Percentiles rank a stretch among this genome's conserved stretches.
phyloP scores from a whole-genome alignment of 495 filamentous ascomycete genomes.

The Neurospora sp. region DNA sequence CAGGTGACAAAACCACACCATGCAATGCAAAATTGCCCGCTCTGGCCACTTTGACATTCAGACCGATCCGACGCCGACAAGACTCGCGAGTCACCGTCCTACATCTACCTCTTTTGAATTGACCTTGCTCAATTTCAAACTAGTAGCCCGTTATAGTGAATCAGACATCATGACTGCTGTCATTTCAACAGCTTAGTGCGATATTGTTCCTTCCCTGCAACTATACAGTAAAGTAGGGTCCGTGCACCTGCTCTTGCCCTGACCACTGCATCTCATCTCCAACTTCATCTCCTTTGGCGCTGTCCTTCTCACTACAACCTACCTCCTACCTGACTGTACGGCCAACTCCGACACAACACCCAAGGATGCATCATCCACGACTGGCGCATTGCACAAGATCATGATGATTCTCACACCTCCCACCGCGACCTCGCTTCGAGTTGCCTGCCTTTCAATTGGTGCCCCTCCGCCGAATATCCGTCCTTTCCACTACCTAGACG shows the following conservation, averaged over 20 bases:
- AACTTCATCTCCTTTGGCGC: background rate
- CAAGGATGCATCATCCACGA: background rate
- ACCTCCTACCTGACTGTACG: background rate
- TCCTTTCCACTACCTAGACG: background rate
- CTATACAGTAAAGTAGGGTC: background rate
- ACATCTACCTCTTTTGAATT: background rate
- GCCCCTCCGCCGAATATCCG: too few relatives aligned
- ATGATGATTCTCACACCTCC: background rate
- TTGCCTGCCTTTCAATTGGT: too few relatives aligned
- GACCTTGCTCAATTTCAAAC: background rate
- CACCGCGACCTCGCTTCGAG: background rate
- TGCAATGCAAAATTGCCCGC: background rate
- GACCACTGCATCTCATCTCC: background rate
- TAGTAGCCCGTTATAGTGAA: background rate
- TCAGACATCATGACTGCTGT: background rate
- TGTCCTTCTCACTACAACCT: background rate
- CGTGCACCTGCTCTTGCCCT: background rate
- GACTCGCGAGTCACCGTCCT: background rate
- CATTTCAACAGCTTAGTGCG: background rate
- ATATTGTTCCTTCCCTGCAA: background rate
- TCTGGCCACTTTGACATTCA: background rate
- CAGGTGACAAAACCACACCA: background rate
- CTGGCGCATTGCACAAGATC: background rate
- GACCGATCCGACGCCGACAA: background rate
- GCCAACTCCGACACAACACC: background rate